These are phyloP conservation scores for Pythium diclinum DNA, from an alignment of 352 stramenopile genomes.

Conservation along the genomic window DNA sequence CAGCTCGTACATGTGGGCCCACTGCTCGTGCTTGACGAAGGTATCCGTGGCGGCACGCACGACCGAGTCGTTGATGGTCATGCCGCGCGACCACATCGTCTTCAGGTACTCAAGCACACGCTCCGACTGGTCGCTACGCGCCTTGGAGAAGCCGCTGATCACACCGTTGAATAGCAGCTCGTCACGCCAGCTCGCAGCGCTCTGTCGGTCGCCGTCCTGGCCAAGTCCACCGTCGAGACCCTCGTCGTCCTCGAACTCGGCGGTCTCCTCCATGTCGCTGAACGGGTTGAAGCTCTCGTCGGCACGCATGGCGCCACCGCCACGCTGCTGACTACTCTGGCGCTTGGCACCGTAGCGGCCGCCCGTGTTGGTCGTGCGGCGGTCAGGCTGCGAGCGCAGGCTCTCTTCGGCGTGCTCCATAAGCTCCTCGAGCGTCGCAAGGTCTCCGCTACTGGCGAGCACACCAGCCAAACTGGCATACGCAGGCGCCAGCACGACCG, in stretches of 20 bases:
- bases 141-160: constrained; percentile 79
- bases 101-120: constrained; percentile 63
- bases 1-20: constrained; percentile 47
- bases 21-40: constrained; percentile 66
- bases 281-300: constrained; percentile 11
- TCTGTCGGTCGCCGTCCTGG: constrained; percentile 6
- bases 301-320: background rate
- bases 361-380: background rate
- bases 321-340: background rate
- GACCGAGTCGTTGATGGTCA: constrained; percentile 73
- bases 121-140: constrained; percentile 58
- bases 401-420: constrained; percentile 48
- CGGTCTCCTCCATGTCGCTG: constrained; percentile 19
- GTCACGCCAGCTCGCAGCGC: constrained; percentile 36
- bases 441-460: constrained; percentile 71
- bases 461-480: constrained; percentile 82
- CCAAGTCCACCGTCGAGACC: background rate
- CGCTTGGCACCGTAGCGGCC: background rate
- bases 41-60: constrained; percentile 69
- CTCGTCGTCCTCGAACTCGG: constrained; percentile 27
- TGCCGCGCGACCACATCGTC: constrained; percentile 42
- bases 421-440: constrained; percentile 62
- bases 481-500: constrained; percentile 60
- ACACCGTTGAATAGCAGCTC: constrained; percentile 73
- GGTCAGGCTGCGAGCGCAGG: constrained; percentile 10